phyloP scores from a whole-genome alignment of 352 stramenopile genomes.

The Globisporangium solare region DNA sequence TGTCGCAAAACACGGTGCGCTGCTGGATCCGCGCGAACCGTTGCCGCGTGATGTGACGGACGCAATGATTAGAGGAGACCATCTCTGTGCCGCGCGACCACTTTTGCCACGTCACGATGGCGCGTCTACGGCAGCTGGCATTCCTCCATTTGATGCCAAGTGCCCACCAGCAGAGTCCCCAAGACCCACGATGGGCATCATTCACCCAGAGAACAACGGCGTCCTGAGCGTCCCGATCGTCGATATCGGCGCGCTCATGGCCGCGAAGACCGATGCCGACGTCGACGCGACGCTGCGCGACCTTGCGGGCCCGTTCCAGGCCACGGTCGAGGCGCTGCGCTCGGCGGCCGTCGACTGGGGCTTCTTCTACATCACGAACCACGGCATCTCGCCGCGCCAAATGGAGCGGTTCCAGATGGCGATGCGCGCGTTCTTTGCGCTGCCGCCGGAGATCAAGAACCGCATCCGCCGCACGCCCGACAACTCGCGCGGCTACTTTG shows the following conservation, averaged over 20 bases:
- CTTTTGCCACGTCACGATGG: too few relatives aligned
- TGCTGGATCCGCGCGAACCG: too few relatives aligned
- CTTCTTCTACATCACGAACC: conserved; percentile 92
- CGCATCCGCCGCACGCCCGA: conserved; percentile 55
- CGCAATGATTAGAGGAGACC: too few relatives aligned
- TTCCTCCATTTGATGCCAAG: too few relatives aligned
- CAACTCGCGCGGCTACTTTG: conserved; percentile 91
- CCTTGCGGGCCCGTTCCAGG: conserved; percentile 12
- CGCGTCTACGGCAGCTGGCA: too few relatives aligned
- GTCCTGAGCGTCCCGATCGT: conserved; percentile 31
- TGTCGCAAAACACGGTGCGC: too few relatives aligned
- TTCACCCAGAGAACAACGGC: too few relatives aligned
- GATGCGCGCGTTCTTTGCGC: conserved; percentile 82
- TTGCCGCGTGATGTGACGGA: too few relatives aligned
- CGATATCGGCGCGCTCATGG: conserved; percentile 47
- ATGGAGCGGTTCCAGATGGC: conserved; percentile 57
- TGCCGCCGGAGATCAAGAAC: conserved; percentile 56
- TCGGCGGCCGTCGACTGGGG: conserved; percentile 76
- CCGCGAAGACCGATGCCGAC: conserved; percentile 23
- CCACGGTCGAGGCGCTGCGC: conserved; percentile 38
- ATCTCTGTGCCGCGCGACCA: too few relatives aligned
- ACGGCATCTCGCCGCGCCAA: conserved; percentile 57
- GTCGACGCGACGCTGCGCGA: conserved; percentile 25
- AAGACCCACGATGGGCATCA: too few relatives aligned
- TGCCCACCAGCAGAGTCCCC: too few relatives aligned